These are phyloP conservation scores for Blastobotrys illinoisensis DNA, from an alignment of 1,139 yeast genomes.

Conservation along the genomic window DNA sequence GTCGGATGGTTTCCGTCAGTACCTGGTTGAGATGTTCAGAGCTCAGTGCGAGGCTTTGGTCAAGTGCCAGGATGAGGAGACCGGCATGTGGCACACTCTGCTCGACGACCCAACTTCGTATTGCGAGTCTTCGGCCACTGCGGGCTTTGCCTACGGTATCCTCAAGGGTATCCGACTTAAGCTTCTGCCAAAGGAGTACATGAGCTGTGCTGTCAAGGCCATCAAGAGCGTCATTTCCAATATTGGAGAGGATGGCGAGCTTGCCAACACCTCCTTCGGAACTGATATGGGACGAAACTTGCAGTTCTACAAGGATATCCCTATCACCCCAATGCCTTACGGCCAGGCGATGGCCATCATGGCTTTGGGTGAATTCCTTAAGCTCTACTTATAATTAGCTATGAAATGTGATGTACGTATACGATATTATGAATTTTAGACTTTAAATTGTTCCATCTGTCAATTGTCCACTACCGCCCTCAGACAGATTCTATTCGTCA, in stretches of 20 bases:
- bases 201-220: conserved; percentile 27
- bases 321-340: conserved; percentile 36
- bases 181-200: conserved; percentile 24
- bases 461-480: no score
- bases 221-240: conserved; percentile 31
- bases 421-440: neutral
- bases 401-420: neutral
- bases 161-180: conserved; percentile 31
- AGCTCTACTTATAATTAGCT: conserved; percentile 7
- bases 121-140: conserved; percentile 35
- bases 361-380: conserved; percentile 32
- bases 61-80: conserved; percentile 26
- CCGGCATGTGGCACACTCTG: conserved; percentile 36
- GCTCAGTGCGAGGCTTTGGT: conserved; percentile 31
- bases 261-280: conserved; percentile 35
- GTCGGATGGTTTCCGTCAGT: conserved; percentile 28
- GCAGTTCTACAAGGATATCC: conserved; percentile 35
- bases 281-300: conserved; percentile 35
- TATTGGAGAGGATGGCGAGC: conserved; percentile 32
- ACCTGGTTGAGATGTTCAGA: conserved; percentile 30
- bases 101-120: conserved; percentile 33
- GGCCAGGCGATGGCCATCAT: conserved; percentile 39
- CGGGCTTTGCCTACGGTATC: conserved; percentile 38
- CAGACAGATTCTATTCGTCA: no score
- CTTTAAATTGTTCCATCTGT: no score